Conservation (phyloP, 2,329 filamentous ascomycete genomes). For the Cadophora malorum region DNA sequence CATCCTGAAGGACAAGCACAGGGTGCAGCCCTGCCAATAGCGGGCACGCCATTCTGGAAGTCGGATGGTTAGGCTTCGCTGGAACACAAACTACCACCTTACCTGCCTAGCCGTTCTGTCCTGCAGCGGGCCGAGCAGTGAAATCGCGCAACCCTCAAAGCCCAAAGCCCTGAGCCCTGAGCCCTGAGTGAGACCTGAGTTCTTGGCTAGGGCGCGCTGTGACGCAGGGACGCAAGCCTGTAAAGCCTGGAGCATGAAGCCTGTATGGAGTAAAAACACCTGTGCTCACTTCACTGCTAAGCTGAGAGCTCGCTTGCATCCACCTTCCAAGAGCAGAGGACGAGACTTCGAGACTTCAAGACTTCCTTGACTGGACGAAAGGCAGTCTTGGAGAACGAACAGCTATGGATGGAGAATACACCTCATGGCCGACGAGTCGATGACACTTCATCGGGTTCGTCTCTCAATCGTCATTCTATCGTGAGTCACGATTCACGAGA, state of each 20-base stretch:
- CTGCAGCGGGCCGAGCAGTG: conserved; percentile 43
- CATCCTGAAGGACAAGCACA: neutral
- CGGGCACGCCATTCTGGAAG: neutral
- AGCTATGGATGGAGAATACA: neutral
- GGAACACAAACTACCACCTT: conserved; percentile 27
- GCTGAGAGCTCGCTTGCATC: conserved; percentile 1
- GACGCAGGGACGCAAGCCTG: neutral
- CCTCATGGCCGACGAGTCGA: neutral
- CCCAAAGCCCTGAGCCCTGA: neutral
- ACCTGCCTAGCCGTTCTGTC: conserved; percentile 15
- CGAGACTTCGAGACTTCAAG: neutral
- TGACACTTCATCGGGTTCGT: neutral
- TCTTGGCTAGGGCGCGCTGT: conserved; percentile 2
- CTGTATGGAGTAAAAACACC: neutral
- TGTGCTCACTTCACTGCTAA: neutral
- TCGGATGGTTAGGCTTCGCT: neutral
- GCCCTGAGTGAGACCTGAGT: neutral
- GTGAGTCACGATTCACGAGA: neutral
- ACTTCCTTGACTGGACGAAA: neutral
- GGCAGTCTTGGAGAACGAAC: neutral
- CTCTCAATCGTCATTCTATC: neutral
- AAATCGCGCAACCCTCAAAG: conserved; percentile 26
- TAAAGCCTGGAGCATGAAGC: neutral
- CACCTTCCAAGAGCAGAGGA: neutral
- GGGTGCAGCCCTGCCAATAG: neutral